Evolutionary conservation across 495 filamentous ascomycete genomes (phyloP).

Genomic region (Poronia punctata): DNA sequence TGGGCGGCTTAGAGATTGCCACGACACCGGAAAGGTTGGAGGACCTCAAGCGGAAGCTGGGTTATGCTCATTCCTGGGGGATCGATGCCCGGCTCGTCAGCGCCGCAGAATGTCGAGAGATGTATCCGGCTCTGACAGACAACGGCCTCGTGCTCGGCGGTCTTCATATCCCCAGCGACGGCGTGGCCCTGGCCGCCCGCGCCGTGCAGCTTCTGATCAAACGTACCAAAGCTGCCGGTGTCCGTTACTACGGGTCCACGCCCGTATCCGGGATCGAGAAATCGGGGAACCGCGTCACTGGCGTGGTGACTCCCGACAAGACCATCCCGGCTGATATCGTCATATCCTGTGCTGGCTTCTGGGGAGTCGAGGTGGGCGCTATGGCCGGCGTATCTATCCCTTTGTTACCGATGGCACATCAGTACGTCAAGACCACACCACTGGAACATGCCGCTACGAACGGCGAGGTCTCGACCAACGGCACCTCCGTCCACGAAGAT

Average conservation of each 20-base stretch:
- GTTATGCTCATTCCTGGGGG: slow-evolving; percentile 42
- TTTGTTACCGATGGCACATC: slow-evolving; percentile 44
- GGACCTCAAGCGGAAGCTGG: slow-evolving; percentile 46
- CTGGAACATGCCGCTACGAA: slow-evolving; percentile 30
- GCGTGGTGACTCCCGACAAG: slow-evolving; percentile 34
- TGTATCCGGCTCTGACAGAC: slow-evolving; percentile 38
- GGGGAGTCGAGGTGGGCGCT: slow-evolving; percentile 46
- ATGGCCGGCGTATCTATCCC: slow-evolving; percentile 45
- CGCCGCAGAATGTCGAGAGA: slow-evolving; percentile 34
- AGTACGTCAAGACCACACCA: slow-evolving; percentile 44
- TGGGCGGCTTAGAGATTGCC: slow-evolving; percentile 45
- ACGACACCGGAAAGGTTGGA: slow-evolving; percentile 42
- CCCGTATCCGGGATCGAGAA: slow-evolving; percentile 40
- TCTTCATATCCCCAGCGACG: slow-evolving; percentile 44
- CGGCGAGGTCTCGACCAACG: slow-evolving; percentile 14
- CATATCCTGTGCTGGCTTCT: slow-evolving; percentile 48
- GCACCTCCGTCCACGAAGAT: not conserved
- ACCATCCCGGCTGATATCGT: slow-evolving; percentile 41
- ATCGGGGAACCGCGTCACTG: slow-evolving; percentile 30
- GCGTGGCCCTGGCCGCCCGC: slow-evolving; percentile 42
- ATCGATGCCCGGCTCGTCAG: slow-evolving; percentile 37
- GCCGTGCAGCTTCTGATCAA: slow-evolving; percentile 44
- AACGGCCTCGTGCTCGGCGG: slow-evolving; percentile 41
- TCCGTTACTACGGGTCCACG: slow-evolving; percentile 38
- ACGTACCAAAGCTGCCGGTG: slow-evolving; percentile 39